Evolutionary conservation across 2,329 filamentous ascomycete genomes (phyloP), one percentile per base, ranked within the genome.

Genomic region (Biscogniauxia sp.): DNA sequence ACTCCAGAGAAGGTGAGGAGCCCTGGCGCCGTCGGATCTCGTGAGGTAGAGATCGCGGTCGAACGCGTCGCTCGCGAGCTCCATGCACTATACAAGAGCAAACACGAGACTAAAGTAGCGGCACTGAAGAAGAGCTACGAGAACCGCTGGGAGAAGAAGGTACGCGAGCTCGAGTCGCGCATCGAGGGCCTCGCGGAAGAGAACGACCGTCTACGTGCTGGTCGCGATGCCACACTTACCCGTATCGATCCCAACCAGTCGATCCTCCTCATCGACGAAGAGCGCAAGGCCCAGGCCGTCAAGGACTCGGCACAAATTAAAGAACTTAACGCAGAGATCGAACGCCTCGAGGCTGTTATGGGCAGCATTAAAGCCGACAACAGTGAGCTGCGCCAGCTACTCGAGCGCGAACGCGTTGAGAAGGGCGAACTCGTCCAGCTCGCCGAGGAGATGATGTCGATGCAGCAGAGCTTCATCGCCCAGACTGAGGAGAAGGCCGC

Each of bases 91-190:
- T 99, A 99, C 84, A 98, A 97, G 79, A 88, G 90, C 73, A 99
- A 99, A 79, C 95, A 99, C 74, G 94, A 98, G 79, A 92, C 89
- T 64, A 99, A 99, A 80, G 94, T 98, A 52, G 86, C 91, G 0
- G 94, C 93, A 3, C 82, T 99, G 66, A 98, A 89, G 78, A 88
- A 89, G 77, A 88, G 85, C 64, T 90, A 98, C 77, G 92, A 97
- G 75, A 85, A 85, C 53, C 88, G 94, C 58, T 95, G 92, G 85
- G 92, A 96, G 76, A 96, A 96, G 82, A 91, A 90, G 71, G 86
- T 94, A 59, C 86, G 85, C 57, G 91, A 94, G 69, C 84, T 97
- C 2, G 91, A 96, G 75, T 74, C 75, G 19, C 87, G 87, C 63
- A 81, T 96, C 51, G 87, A 87, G 53, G 85, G 89, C 51, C 82